These are phyloP conservation scores for Calendula officinalis DNA, from an alignment of 129 eudicot species.

Conservation along the genomic window DNA sequence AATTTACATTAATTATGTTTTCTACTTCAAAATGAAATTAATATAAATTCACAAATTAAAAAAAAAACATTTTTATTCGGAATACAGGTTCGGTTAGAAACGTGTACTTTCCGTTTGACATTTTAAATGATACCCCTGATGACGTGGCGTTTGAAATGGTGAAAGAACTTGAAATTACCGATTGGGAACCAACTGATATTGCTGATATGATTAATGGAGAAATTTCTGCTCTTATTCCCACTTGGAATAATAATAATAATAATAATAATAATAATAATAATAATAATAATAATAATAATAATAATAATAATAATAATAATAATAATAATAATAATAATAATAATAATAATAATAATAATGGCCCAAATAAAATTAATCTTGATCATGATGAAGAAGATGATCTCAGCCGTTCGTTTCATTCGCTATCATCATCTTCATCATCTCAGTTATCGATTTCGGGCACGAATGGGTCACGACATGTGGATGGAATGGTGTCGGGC, in stretches of 20 bases:
- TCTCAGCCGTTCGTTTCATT: slow-evolving; percentile 31
- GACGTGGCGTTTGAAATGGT: slow-evolving; percentile 93
- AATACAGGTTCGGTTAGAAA: slow-evolving; percentile 64
- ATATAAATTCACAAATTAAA: neutral
- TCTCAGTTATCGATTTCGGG: slow-evolving; percentile 59
- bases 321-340: no score
- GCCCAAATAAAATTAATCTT: slow-evolving; percentile 28
- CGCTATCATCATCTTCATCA: slow-evolving; percentile 56
- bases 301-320: no score
- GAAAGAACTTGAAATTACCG: slow-evolving; percentile 74
- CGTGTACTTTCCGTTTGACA: slow-evolving; percentile 75
- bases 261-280: no score
- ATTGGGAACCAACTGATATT: slow-evolving; percentile 77
- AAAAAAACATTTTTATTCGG: neutral
- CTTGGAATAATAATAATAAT: slow-evolving; percentile 39
- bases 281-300: no score
- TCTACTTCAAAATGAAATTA: neutral
- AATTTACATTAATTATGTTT: slow-evolving; percentile 3
- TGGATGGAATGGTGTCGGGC: slow-evolving; percentile 14
- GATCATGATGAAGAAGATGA: slow-evolving; percentile 50
- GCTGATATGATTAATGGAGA: slow-evolving; percentile 84
- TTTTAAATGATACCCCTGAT: slow-evolving; percentile 54
- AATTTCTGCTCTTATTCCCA: slow-evolving; percentile 61
- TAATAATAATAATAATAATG: no score
- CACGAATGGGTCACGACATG: slow-evolving; percentile 27